Evolutionary conservation across 106 monocot species (phyloP), one percentile per base, ranked within the genome.

Genomic region (Vanilla planifolia): DNA sequence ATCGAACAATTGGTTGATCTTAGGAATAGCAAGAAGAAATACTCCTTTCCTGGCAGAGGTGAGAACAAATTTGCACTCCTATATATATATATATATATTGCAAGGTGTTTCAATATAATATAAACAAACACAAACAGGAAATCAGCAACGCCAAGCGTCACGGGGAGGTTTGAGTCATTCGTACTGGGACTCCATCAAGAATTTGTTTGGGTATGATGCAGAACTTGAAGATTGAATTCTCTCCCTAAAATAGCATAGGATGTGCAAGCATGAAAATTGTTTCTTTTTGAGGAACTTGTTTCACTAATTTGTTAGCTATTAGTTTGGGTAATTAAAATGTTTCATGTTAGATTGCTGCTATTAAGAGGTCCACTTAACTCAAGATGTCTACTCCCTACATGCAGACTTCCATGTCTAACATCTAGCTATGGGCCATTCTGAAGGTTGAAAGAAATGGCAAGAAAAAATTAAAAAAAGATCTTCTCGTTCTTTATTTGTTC

Each of bases 1-100:
- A 5, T 53, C 32, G 53, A 53, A 53, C 53, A 53, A 30, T 53
- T 53, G 53, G 29, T 30, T 53, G 27, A 27, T n/a, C 27, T 53
- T 32, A 53, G 53, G 16, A 53, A 53, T 5, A 53, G 5, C 29
- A 5, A 11, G 24, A 25, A 24, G 23, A 25, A 50, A 24, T 50
- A 22, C 11, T 13, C 26, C 0, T 10, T 25, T 50, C 25, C 50
- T 50, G 24, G 30, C 15, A 53, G 10, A 2, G 53, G 29, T 29
- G 15, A 30, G 29, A 53, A 16, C 0, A 53, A 29, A 30, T 16
- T 53, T 53, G 5, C 15, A 30, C 4, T 15, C 15, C 32, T 53
- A 29, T 53, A 8, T 13, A 6, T 1, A 8, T 13, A 6, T 1
- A 53, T 53, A 7, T 8, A 53, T 29, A 29, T 53, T 30, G 53